phyloP scores from a whole-genome alignment of 345 rosid species.

The Geranium rotundifolium region DNA sequence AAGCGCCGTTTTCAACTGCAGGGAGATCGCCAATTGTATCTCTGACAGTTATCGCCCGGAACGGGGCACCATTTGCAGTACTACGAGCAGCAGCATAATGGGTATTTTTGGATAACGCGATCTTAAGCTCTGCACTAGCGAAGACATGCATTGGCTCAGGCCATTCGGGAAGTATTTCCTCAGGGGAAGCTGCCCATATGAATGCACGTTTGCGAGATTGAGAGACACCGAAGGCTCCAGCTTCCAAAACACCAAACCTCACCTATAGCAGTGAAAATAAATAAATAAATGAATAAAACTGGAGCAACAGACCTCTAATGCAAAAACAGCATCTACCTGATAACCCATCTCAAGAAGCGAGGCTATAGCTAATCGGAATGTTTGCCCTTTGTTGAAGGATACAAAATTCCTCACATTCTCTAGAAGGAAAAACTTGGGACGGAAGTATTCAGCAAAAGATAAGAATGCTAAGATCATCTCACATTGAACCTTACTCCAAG shows the following conservation, averaged over 20 bases:
- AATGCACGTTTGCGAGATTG: constrained; percentile 87
- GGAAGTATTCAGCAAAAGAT: constrained; percentile 75
- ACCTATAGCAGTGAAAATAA: constrained; percentile 33
- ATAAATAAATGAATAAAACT: neutral
- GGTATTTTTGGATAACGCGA: constrained; percentile 32
- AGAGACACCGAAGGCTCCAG: constrained; percentile 82
- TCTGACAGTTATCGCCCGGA: constrained; percentile 77
- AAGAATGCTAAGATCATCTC: constrained; percentile 45
- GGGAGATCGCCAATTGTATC: constrained; percentile 94
- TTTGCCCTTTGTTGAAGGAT: constrained; percentile 72
- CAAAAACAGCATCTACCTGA: constrained; percentile 21
- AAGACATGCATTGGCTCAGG: constrained; percentile 98
- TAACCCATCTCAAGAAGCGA: constrained; percentile 51
- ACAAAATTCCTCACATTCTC: constrained; percentile 87
- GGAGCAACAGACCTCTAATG: neutral
- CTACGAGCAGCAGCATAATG: constrained; percentile 68
- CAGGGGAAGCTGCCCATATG: constrained; percentile 93
- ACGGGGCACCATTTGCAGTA: constrained; percentile 73
- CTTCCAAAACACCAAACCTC: constrained; percentile 87
- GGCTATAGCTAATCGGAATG: constrained; percentile 69
- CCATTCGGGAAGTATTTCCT: constrained; percentile 82
- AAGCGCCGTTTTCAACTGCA: constrained; percentile 56
- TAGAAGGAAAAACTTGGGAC: constrained; percentile 78
- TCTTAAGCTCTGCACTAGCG: constrained; percentile 46
- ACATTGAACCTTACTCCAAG: constrained; percentile 81